These are phyloP conservation scores for Pythium phragmitis DNA, from an alignment of 352 stramenopile genomes.

Conservation along the genomic window DNA sequence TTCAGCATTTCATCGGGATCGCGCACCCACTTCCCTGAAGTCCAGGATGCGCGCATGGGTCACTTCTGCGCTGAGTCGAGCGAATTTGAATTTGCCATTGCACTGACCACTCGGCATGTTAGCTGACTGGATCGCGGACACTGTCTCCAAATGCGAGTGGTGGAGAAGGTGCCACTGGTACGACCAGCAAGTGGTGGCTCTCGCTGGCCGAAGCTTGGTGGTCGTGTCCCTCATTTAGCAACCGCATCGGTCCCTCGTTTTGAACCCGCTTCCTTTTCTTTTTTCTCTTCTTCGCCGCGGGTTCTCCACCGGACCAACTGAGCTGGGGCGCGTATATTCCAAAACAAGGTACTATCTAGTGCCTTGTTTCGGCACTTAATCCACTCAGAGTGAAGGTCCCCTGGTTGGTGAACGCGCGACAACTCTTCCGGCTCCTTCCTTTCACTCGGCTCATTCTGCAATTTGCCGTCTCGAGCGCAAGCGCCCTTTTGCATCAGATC, in stretches of 20 bases:
- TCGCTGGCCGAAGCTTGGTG: background rate
- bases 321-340: constrained; percentile 13
- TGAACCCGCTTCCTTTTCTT: constrained; percentile 2
- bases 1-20: no score
- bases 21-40: no score
- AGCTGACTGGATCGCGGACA: no score
- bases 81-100: no score
- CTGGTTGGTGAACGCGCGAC: constrained; percentile 12
- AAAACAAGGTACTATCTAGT: background rate
- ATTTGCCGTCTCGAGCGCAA: constrained; percentile 33
- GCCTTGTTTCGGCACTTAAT: constrained; percentile 9
- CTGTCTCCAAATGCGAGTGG: no score
- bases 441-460: constrained; percentile 26
- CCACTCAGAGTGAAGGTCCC: constrained; percentile 24
- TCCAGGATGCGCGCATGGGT: no score
- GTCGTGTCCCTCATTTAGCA: constrained; percentile 15
- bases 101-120: no score
- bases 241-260: constrained; percentile 6
- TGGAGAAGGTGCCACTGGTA: no score
- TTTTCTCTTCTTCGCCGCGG: constrained; percentile 21
- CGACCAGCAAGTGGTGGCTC: no score
- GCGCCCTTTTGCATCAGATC: constrained; percentile 4
- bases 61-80: no score
- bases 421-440: constrained; percentile 31
- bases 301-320: constrained; percentile 7